These are phyloP conservation scores for Eimeria necatrix DNA, from an alignment of 169 alveolate genomes.

Conservation along the genomic window DNA sequence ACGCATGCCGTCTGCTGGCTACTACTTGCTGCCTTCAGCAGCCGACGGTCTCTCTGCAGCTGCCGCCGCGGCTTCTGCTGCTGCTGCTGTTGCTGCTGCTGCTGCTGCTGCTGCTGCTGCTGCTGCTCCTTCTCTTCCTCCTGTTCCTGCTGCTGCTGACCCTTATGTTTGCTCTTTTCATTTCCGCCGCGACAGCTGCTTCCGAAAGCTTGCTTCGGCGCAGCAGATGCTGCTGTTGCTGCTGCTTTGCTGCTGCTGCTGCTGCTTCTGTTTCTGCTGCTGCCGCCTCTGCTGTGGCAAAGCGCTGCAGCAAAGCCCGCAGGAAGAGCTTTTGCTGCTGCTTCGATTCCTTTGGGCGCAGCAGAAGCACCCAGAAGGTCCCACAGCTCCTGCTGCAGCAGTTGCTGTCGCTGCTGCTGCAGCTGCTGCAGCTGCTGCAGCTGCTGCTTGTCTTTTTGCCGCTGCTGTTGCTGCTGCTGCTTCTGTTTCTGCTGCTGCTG, in stretches of 20 bases:
- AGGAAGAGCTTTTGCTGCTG: background rate
- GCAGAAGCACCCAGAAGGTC: background rate
- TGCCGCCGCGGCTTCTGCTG: too few relatives aligned
- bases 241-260: too few relatives aligned
- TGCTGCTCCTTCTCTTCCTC: background rate
- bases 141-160: background rate
- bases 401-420: background rate
- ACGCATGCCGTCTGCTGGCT: background rate
- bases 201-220: background rate
- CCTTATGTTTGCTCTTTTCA: background rate
- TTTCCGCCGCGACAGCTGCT: too few relatives aligned
- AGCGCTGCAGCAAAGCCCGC: background rate
- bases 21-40: background rate
- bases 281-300: background rate
- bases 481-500: background rate
- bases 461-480: slow-evolving; percentile 36
- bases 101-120: background rate
- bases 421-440: background rate
- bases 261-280: background rate
- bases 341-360: background rate
- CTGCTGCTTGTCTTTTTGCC: background rate
- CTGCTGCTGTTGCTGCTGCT: background rate
- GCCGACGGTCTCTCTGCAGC: too few relatives aligned
- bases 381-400: background rate
- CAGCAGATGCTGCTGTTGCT: background rate